Conservation (phyloP, 2,329 filamentous ascomycete species). For the Verticillium nonalfalfae region DNA sequence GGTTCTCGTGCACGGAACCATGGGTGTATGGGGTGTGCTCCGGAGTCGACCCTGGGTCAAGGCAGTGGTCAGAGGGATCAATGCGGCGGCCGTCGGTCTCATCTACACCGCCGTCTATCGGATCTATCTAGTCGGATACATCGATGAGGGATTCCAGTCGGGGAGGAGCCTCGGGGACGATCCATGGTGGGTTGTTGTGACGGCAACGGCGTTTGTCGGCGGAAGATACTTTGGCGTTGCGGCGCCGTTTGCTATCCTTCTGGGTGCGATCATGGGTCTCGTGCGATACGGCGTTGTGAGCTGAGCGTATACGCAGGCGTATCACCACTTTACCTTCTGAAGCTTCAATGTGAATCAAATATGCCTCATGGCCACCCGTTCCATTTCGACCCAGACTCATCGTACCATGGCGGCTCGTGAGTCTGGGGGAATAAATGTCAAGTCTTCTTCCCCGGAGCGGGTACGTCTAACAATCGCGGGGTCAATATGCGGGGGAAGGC, state of each 20-base stretch:
- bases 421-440: not conserved
- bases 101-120: constrained; percentile 60
- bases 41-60: constrained; percentile 38
- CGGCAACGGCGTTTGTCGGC: constrained; percentile 25
- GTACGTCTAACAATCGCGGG: not conserved
- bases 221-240: not conserved
- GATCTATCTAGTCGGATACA: constrained; percentile 55
- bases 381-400: no score
- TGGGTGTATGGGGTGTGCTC: constrained; percentile 49
- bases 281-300: constrained; percentile 1
- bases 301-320: no score
- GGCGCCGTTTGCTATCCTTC: not conserved
- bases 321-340: no score
- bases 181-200: constrained; percentile 59
- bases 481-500: no score
- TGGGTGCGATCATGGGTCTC: not conserved
- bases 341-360: no score
- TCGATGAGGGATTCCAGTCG: constrained; percentile 38
- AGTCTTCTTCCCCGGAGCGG: not conserved
- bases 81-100: constrained; percentile 53
- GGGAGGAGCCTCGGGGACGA: constrained; percentile 50
- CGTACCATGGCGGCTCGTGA: not conserved
- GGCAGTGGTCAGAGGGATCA: constrained; percentile 46
- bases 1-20: constrained; percentile 39
- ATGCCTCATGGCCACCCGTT: no score